Evolutionary conservation across 2,329 filamentous ascomycete genomes (phyloP).

Genomic region (Ophiosphaerella narmari): DNA sequence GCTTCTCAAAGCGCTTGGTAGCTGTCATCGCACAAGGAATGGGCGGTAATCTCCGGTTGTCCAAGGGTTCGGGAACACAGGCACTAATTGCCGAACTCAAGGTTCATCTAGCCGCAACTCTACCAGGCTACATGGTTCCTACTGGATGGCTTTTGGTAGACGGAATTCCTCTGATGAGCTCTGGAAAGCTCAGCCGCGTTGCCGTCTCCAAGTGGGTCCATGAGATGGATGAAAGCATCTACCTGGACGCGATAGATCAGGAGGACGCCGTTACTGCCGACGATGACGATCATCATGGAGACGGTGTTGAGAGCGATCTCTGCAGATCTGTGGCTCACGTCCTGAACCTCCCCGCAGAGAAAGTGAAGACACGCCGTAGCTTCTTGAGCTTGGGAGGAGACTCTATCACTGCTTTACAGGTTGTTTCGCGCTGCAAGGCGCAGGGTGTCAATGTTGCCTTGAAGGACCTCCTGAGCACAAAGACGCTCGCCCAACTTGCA

Average conservation of each 20-base stretch:
- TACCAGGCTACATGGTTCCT: constrained; percentile 49
- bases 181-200: constrained; percentile 35
- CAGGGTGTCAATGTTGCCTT: constrained; percentile 25
- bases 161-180: constrained; percentile 42
- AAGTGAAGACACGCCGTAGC: constrained; percentile 3
- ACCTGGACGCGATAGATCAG: no score
- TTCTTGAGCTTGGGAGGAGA: constrained; percentile 20
- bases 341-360: no score
- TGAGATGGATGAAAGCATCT: no score
- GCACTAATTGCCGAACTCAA: constrained; percentile 8
- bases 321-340: no score
- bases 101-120: constrained; percentile 13
- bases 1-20: constrained; percentile 12
- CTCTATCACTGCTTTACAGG: constrained; percentile 10
- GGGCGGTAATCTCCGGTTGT: background rate
- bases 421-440: constrained; percentile 7
- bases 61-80: background rate
- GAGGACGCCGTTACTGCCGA: no score
- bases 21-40: constrained; percentile 9
- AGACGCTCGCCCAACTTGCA: no score
- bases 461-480: constrained; percentile 40
- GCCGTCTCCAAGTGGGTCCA: background rate
- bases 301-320: no score
- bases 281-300: no score
- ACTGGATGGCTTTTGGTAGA: constrained; percentile 45